Percentiles rank a stretch among this genome's conserved stretches.
Evolutionary conservation across 1,139 yeast species (phyloP).

Genomic region (Candida buenavistaensis): DNA sequence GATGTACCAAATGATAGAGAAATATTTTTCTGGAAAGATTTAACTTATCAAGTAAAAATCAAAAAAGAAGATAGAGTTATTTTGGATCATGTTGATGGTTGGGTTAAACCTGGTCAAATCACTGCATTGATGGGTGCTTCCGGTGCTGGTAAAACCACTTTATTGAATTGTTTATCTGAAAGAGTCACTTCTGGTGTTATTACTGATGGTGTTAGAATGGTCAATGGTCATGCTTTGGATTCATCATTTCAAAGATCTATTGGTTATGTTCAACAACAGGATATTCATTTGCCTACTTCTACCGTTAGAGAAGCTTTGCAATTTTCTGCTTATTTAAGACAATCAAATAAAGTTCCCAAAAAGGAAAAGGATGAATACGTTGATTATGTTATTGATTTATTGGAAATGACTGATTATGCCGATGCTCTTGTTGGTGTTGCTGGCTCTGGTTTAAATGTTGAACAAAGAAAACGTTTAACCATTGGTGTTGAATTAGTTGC

Average conservation of each 20-base stretch:
- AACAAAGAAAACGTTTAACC: conserved; percentile 38
- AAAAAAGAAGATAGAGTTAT: conserved; percentile 64
- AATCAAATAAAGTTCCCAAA: conserved; percentile 27
- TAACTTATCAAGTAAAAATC: conserved; percentile 70
- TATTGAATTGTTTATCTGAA: conserved; percentile 33
- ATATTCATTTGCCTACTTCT: conserved; percentile 35
- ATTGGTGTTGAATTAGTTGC: conserved; percentile 44
- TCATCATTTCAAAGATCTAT: conserved; percentile 40
- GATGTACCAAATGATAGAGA: conserved; percentile 23
- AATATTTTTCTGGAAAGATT: conserved; percentile 78
- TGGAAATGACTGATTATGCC: conserved; percentile 21
- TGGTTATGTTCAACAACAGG: conserved; percentile 43
- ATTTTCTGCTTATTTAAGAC: conserved; percentile 38
- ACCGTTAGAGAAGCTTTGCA: conserved; percentile 39
- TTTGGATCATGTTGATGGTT: conserved; percentile 72
- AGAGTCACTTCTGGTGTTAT: conserved; percentile 35
- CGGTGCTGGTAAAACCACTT: conserved; percentile 38
- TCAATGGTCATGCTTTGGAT: conserved; percentile 34
- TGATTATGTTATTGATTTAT: conserved; percentile 34
- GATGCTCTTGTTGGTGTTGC: conserved; percentile 44
- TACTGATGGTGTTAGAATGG: conserved; percentile 36
- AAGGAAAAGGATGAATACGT: conserved; percentile 36
- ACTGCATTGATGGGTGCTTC: conserved; percentile 34
- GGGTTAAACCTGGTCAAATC: conserved; percentile 38
- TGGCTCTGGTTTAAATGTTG: conserved; percentile 43